phyloP scores from a whole-genome alignment of 2,329 filamentous ascomycete genomes.

The Aspergillus ustus region DNA sequence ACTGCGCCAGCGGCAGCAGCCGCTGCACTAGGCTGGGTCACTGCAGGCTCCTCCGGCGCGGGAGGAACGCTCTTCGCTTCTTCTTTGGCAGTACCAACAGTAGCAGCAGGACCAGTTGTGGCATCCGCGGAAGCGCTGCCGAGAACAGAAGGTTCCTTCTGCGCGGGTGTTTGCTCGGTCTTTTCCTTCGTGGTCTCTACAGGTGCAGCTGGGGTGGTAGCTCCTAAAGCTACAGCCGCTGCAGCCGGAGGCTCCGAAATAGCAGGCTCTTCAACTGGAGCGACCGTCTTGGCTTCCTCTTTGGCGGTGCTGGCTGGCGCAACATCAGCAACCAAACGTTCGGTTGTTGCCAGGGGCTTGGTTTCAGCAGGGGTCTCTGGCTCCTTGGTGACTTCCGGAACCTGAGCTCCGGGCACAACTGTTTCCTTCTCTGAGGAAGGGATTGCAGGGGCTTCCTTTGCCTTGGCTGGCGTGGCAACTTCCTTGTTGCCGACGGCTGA shows the following conservation, averaged over 20 bases:
- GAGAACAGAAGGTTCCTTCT: constrained; percentile 6
- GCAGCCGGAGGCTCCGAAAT: constrained; percentile 11
- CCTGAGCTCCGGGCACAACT: constrained; percentile 14
- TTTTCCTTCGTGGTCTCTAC: constrained; percentile 13
- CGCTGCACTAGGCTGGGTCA: constrained; percentile 17
- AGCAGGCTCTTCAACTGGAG: constrained; percentile 12
- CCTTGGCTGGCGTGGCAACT: constrained; percentile 4
- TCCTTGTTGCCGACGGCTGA: constrained; percentile 16
- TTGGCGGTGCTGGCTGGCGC: constrained; percentile 28
- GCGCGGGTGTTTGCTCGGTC: constrained; percentile 12
- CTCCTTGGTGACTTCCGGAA: constrained; percentile 17
- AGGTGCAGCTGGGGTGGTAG: not conserved
- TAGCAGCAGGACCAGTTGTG: constrained; percentile 14
- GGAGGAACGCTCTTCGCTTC: constrained; percentile 10
- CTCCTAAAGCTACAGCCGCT: not conserved
- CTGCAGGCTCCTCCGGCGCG: constrained; percentile 15
- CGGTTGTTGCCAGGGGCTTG: constrained; percentile 19
- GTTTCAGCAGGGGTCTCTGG: constrained; percentile 16
- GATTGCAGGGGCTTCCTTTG: constrained; percentile 17
- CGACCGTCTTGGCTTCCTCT: constrained; percentile 24
- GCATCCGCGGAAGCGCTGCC: constrained; percentile 1
- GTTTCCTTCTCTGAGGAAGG: constrained; percentile 23
- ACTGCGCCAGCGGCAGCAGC: constrained; percentile 17
- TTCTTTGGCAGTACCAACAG: constrained; percentile 8
- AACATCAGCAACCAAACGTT: constrained; percentile 26